Percentiles rank a stretch among this genome's conserved stretches.
phyloP scores from a whole-genome alignment of 2,329 filamentous ascomycete genomes.

The Fusarium circinatum region DNA sequence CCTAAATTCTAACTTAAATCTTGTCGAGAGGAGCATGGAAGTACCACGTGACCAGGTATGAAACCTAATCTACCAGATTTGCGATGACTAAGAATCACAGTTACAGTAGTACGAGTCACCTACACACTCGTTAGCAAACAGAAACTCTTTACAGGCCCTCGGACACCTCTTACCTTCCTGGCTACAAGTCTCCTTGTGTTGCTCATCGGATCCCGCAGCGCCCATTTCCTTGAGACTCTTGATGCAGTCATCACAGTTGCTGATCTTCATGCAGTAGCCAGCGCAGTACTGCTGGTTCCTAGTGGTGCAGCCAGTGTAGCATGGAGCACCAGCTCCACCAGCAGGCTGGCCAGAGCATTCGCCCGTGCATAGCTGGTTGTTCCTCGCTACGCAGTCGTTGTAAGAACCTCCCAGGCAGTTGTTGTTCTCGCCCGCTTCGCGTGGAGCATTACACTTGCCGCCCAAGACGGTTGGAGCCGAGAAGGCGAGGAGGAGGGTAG shows the following conservation, averaged over 20 bases:
- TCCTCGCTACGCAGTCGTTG: neutral
- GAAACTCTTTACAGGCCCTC: rapidly evolving
- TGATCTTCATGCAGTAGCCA: neutral
- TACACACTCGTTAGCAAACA: rapidly evolving
- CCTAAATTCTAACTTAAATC: neutral
- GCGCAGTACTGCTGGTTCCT: constrained; percentile 1
- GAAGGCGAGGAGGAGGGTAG: neutral
- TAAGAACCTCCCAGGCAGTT: neutral
- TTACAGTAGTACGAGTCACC: neutral
- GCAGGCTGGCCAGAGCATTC: neutral
- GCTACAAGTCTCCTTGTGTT: neutral
- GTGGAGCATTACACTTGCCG: neutral
- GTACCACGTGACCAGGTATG: rapidly evolving
- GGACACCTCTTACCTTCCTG: neutral
- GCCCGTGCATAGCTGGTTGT: neutral
- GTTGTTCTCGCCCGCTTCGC: neutral
- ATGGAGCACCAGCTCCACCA: neutral
- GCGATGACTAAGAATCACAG: neutral
- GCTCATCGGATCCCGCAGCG: neutral
- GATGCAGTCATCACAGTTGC: neutral
- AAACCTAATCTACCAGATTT: neutral
- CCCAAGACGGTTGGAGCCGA: neutral
- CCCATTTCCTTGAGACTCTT: neutral
- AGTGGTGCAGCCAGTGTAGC: neutral
- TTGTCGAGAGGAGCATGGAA: neutral